Percentiles rank a stretch among this genome's conserved stretches.
Evolutionary conservation across 2,329 filamentous ascomycete genomes (phyloP).

Genomic region (Cercospora sesami): DNA sequence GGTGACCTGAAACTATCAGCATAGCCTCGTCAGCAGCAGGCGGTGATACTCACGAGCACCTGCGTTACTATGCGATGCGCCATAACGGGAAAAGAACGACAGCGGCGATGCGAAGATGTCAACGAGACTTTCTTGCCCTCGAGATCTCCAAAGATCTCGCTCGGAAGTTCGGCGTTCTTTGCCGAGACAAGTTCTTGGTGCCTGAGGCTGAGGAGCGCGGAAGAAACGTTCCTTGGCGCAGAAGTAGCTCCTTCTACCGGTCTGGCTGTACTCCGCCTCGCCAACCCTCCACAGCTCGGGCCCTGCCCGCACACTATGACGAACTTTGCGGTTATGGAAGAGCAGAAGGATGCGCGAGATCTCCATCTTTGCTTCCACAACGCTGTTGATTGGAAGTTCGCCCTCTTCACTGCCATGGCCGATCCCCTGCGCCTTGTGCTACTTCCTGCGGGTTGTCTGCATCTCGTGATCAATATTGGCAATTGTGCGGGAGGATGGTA

Average conservation of each 20-base stretch:
- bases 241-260: too few relatives aligned
- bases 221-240: too few relatives aligned
- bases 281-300: background rate
- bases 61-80: conserved; percentile 93
- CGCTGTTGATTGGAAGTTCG: background rate
- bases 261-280: background rate
- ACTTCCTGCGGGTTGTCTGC: background rate
- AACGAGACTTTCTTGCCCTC: conserved; percentile 5
- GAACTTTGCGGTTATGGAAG: conserved; percentile 1
- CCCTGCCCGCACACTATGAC: conserved; percentile 5
- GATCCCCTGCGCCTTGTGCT: conserved; percentile 3
- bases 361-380: background rate
- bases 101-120: conserved; percentile 14
- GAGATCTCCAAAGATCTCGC: conserved; percentile 21
- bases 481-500: background rate
- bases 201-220: background rate
- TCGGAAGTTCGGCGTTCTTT: conserved; percentile 10
- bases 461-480: background rate
- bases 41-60: conserved; percentile 60
- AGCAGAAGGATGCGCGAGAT: conserved; percentile 10
- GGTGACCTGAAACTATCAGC: conserved; percentile 54
- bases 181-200: background rate
- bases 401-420: background rate
- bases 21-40: background rate
- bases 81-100: conserved; percentile 40